A percentile compares a stretch with the other conserved stretches of the same genome.
phyloP scores from a whole-genome alignment of 2,329 filamentous ascomycete genomes.

The Cordyceps fumosorosea region DNA sequence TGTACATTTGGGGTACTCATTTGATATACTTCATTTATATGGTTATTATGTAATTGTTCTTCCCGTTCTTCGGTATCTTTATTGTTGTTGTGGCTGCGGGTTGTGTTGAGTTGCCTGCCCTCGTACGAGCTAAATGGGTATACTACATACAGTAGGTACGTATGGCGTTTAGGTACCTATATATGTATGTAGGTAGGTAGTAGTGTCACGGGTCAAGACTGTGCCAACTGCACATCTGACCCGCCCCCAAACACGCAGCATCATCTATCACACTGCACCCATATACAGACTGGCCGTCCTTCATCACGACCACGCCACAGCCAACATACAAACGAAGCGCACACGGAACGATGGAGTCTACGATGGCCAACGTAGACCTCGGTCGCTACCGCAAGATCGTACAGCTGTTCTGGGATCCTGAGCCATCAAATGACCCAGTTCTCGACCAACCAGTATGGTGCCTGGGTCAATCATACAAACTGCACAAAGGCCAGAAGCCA shows the following conservation, averaged over 20 bases:
- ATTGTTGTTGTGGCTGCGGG: too few species aligned
- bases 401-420: slow-evolving; percentile 87
- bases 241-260: background rate
- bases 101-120: too few species aligned
- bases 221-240: background rate
- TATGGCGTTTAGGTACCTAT: too few species aligned
- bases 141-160: too few species aligned
- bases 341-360: slow-evolving; percentile 26
- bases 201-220: background rate
- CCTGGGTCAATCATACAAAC: slow-evolving; percentile 51
- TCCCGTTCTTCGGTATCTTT: too few species aligned
- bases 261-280: background rate
- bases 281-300: too few species aligned
- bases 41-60: too few species aligned
- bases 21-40: too few species aligned
- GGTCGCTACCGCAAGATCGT: slow-evolving; percentile 74
- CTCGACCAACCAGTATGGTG: slow-evolving; percentile 76
- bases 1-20: too few species aligned
- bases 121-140: too few species aligned
- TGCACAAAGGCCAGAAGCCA: slow-evolving; percentile 21
- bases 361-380: slow-evolving; percentile 58
- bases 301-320: background rate
- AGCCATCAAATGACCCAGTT: slow-evolving; percentile 70
- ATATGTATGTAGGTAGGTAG: too few species aligned
- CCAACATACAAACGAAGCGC: background rate